Evolutionary conservation across 2,329 filamentous ascomycete species (phyloP), one percentile per base, ranked within the genome.

Genomic region (Nemania diffusa): DNA sequence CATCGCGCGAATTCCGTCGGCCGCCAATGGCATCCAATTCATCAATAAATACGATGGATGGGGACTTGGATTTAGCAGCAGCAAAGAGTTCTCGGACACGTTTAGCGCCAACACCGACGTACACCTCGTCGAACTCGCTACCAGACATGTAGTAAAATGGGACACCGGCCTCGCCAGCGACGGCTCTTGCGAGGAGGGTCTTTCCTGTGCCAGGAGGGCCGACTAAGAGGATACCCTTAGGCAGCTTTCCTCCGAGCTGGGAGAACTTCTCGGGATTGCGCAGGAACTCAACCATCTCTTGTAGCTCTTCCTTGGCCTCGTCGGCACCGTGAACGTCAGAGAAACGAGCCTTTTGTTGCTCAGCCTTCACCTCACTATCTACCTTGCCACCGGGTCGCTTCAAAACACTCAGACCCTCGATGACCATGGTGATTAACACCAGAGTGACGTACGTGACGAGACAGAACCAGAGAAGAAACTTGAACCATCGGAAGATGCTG

Each of bases 111-210:
- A 99, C 96, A 77, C 96, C 96, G 40, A 99, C 97, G 76, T 97
- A 99, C 59, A 99, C 91, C 81, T 99, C 96, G 76, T 99, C 96
- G 77, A 99, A 99, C 79, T 99, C 96, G 65, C 93, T 97, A 57
- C 96, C 96, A 76, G 96, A 99, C 95, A 99, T 98, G 86, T 97
- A 99, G 86, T 98, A 99, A 86, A 99, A 99, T 1, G 96, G 96
- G 20, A 99, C 96, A 63, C 95, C 96, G 61, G 96, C 94, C 83
- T 99, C 96, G 59, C 96, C 96, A 55, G 96, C 96, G 68, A 99
- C 96, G 62, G 96, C 97, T 75, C 96, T 91, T 70, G 96, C 96
- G 68, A 99, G 88, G 46, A 99, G 88, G 13, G 96, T 99, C 83
- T 99, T 99, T 82, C 96, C 96, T 68, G 96, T 99, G 83, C 96